These are phyloP conservation scores for Spathaspora passalidarum DNA, from an alignment of 805 yeast species.

Conservation along the genomic window DNA sequence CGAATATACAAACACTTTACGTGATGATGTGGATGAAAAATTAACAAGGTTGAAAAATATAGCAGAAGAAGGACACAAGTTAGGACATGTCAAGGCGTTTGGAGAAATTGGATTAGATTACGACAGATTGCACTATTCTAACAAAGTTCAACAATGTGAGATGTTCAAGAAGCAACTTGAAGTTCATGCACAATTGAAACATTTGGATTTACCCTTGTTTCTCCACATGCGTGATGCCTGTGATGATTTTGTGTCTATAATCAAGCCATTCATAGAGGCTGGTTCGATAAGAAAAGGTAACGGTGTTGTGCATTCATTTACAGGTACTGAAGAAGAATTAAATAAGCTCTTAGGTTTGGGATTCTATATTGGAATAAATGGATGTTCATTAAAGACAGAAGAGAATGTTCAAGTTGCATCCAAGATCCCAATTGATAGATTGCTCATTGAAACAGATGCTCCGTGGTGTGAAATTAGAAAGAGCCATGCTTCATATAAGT, in stretches of 20 bases:
- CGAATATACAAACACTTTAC: constrained; percentile 32
- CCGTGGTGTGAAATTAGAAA: constrained; percentile 97
- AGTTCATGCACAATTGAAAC: constrained; percentile 41
- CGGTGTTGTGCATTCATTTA: constrained; percentile 95
- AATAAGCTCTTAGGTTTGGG: constrained; percentile 53
- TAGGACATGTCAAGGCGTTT: constrained; percentile 68
- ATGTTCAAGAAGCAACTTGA: constrained; percentile 77
- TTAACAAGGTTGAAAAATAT: constrained; percentile 47
- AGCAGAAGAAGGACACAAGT: constrained; percentile 44
- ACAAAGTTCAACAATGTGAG: constrained; percentile 59
- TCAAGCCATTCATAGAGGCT: constrained; percentile 58
- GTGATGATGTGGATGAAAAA: constrained; percentile 36
- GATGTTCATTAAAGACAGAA: constrained; percentile 82
- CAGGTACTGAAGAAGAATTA: constrained; percentile 73
- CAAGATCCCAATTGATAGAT: constrained; percentile 62
- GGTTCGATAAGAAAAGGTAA: constrained; percentile 41
- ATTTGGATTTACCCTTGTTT: constrained; percentile 69
- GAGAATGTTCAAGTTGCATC: constrained; percentile 68
- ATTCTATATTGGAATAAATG: constrained; percentile 80
- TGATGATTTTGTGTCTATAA: constrained; percentile 66
- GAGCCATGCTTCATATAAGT: constrained; percentile 70
- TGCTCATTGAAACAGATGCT: constrained; percentile 91
- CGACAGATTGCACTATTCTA: constrained; percentile 78
- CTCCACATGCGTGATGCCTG: constrained; percentile 87
- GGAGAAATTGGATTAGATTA: constrained; percentile 97